A percentile compares a stretch with the other conserved stretches of the same genome.
Conservation (phyloP, 1,139 yeast genomes). For the Candida pseudoviswanathii region DNA sequence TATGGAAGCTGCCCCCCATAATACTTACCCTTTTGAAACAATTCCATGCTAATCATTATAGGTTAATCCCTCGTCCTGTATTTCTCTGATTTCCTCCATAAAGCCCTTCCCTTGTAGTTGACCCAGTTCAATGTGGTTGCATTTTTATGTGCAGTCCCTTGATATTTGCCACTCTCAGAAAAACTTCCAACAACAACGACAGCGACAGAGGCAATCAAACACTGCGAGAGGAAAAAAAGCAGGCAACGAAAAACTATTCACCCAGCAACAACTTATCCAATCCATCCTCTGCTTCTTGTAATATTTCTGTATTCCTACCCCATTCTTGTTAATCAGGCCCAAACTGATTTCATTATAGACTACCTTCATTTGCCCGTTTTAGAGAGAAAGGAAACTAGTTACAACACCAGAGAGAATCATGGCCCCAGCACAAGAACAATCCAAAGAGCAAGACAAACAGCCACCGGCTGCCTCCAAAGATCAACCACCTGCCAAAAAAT, state of each 20-base stretch:
- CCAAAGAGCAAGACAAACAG: constrained; percentile 10
- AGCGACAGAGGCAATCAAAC: constrained; percentile 9
- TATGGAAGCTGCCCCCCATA: no score
- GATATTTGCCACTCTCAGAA: constrained; percentile 7
- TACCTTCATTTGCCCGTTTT: background rate
- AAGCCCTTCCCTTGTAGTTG: background rate
- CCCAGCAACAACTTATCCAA: background rate
- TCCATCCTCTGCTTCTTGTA: background rate
- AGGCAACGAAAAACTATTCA: constrained; percentile 1
- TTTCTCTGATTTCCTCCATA: no score
- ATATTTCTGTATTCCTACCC: background rate
- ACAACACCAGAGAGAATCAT: constrained; percentile 11
- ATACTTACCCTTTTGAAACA: no score
- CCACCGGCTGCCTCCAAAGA: constrained; percentile 12
- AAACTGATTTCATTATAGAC: background rate
- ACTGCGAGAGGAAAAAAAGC: constrained; percentile 7
- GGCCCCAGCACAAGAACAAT: constrained; percentile 27
- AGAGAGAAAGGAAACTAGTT: background rate
- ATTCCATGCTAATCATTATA: no score
- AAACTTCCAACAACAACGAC: constrained; percentile 3
- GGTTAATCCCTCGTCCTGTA: no score
- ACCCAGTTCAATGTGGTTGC: background rate
- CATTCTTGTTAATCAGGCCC: background rate
- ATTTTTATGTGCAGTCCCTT: constrained; percentile 5
- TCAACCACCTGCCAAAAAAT: constrained; percentile 17